A percentile compares a stretch with the other conserved stretches of the same genome.
Conservation (phyloP, 495 filamentous ascomycete species). For the Acidiella bohemica region DNA sequence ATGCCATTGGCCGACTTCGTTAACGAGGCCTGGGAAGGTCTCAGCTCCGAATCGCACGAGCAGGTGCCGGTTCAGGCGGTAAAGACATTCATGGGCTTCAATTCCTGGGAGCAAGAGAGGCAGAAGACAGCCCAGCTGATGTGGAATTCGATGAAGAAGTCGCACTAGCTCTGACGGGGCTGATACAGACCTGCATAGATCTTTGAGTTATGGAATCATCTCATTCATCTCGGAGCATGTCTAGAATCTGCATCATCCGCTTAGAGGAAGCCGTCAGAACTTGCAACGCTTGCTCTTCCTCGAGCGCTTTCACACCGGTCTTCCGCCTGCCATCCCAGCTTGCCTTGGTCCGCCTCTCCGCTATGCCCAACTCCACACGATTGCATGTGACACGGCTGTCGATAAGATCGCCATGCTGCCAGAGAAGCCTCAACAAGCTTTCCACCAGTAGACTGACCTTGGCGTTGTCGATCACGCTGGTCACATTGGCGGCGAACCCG, state of each 20-base stretch:
- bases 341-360: slow-evolving; percentile 41
- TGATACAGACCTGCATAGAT: no score
- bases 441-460: slow-evolving; percentile 71
- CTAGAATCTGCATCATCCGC: slow-evolving; percentile 7
- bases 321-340: slow-evolving; percentile 36
- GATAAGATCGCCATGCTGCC: slow-evolving; percentile 28
- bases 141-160: slow-evolving; percentile 39
- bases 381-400: slow-evolving; percentile 35
- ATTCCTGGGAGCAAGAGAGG: slow-evolving; percentile 21
- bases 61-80: slow-evolving; percentile 41
- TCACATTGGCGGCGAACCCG: slow-evolving; percentile 53
- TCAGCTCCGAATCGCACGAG: slow-evolving; percentile 38
- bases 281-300: slow-evolving; percentile 26
- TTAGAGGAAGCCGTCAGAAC: slow-evolving; percentile 19
- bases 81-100: slow-evolving; percentile 27
- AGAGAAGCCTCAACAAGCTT: slow-evolving; percentile 49
- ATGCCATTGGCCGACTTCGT: slow-evolving; percentile 50
- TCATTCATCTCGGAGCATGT: no score
- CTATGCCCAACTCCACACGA: slow-evolving; percentile 51
- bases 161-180: no score
- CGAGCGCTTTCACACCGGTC: slow-evolving; percentile 27
- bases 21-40: slow-evolving; percentile 40
- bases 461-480: slow-evolving; percentile 56
- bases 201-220: no score
- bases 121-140: slow-evolving; percentile 42